These are phyloP conservation scores for Aspergillus quadrilineatus DNA, from an alignment of 2,329 filamentous ascomycete genomes.

Conservation along the genomic window DNA sequence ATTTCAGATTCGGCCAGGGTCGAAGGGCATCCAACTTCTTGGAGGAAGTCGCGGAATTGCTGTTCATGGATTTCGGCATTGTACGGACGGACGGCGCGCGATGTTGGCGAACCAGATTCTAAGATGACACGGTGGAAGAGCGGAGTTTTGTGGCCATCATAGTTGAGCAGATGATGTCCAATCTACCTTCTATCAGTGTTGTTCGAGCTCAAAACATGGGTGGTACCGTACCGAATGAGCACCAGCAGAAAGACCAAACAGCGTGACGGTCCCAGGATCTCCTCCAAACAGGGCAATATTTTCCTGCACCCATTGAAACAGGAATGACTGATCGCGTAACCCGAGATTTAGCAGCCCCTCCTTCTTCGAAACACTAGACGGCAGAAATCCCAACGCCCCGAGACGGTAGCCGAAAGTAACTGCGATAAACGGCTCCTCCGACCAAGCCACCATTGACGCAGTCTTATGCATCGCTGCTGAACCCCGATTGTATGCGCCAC, in stretches of 20 bases:
- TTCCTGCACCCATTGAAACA: constrained; percentile 29
- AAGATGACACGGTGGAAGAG: constrained; percentile 50
- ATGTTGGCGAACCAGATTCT: constrained; percentile 49
- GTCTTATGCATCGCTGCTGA: constrained; percentile 52
- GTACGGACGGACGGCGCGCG: constrained; percentile 47
- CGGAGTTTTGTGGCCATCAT: constrained; percentile 27
- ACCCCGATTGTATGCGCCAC: constrained; percentile 40
- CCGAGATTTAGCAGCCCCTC: constrained; percentile 13
- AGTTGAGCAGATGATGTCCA: constrained; percentile 65
- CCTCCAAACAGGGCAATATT: constrained; percentile 10
- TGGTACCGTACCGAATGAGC: constrained; percentile 19
- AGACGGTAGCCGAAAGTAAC: constrained; percentile 49
- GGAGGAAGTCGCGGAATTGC: constrained; percentile 47
- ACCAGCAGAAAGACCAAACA: constrained; percentile 14
- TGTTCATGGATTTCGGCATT: constrained; percentile 42
- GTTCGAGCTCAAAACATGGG: background rate
- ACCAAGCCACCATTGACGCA: constrained; percentile 60
- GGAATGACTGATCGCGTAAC: constrained; percentile 33
- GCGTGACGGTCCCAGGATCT: constrained; percentile 9
- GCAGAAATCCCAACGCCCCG: constrained; percentile 60
- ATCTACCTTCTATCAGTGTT: constrained; percentile 45
- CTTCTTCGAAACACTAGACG: background rate
- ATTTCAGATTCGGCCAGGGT: constrained; percentile 31
- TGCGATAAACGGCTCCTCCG: constrained; percentile 44
- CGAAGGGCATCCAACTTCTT: constrained; percentile 34